Percentiles rank a stretch among this genome's conserved stretches.
Evolutionary conservation across 148 eudicot genomes (phyloP).

Genomic region (Limonium bicolor): DNA sequence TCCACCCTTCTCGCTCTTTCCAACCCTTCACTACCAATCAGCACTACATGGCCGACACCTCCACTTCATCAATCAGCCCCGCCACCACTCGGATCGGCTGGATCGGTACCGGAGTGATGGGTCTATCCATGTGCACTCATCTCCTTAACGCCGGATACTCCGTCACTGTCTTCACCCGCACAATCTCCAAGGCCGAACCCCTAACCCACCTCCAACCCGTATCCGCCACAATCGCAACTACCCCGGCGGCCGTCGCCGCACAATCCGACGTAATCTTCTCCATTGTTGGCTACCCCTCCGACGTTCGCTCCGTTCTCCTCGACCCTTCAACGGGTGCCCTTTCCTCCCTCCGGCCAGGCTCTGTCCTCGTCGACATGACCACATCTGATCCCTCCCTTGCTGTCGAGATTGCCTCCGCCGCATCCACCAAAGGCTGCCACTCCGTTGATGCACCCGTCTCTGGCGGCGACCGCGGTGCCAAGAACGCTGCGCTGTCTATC

Average conservation of each 20-base stretch:
- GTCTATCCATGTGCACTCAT: slow-evolving; percentile 82
- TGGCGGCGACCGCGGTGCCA: slow-evolving; percentile 87
- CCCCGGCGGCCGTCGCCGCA: slow-evolving; percentile 52
- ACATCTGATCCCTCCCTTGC: slow-evolving; percentile 88
- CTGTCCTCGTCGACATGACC: slow-evolving; percentile 80
- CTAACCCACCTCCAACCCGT: slow-evolving; percentile 27
- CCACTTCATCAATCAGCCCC: slow-evolving; percentile 23
- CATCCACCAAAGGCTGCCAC: slow-evolving; percentile 22
- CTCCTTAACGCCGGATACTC: slow-evolving; percentile 79
- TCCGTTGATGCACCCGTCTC: slow-evolving; percentile 91
- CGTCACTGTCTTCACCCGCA: slow-evolving; percentile 80
- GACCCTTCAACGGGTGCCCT: slow-evolving; percentile 39
- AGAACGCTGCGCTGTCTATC: slow-evolving; percentile 38
- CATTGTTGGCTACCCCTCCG: slow-evolving; percentile 91
- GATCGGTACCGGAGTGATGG: slow-evolving; percentile 99
- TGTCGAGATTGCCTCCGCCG: slow-evolving; percentile 25
- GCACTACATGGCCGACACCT: slow-evolving; percentile 35
- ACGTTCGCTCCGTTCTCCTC: slow-evolving; percentile 68
- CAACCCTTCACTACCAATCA: slow-evolving; percentile 3
- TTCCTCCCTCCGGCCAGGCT: slow-evolving; percentile 33
- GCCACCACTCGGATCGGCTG: slow-evolving; percentile 66
- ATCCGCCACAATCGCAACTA: slow-evolving; percentile 51
- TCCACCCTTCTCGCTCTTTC: not conserved
- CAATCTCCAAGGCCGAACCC: slow-evolving; percentile 64
- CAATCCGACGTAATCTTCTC: slow-evolving; percentile 90